Base-by-base conservation (phyloP, 257 asterid species). In the Prunella vulgaris region DNA sequence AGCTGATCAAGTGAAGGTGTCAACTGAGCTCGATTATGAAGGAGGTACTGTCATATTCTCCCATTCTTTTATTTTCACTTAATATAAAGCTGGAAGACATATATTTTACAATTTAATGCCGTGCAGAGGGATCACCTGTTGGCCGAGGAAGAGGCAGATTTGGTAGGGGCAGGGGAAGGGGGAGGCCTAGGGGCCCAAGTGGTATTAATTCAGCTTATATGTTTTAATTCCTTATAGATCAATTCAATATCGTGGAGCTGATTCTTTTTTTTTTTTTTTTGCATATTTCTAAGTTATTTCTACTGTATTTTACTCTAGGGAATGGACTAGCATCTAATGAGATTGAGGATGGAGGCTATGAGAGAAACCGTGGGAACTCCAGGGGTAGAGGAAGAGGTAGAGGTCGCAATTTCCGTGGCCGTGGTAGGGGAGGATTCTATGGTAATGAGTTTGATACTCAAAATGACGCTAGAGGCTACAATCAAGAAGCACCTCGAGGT, bases 101-200 rank as follows among this genome's bases (percentile, higher is more conserved):
- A 38, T 67, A 33, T 71, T 59, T 70, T 71, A 13, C 69, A 7
- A 73, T 52, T 60, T 60, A 44, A 13, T 44, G 7, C 53, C 63
- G 4, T 77, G 63, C 27, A 87, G 97, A 88, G 77, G 90, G 97
- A 61, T 92, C 95, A 24, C 98, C 96, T 56, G 66, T 72, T 53
- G 86, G 82, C 70, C 82, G 92, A 69, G 89, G 96, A 71, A 85
- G 98, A 79, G 97, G 98, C 69, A 87, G 88, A 27, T 83, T 78
- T 76, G 94, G 93, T 68, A 81, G 97, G 76, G 96, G 97, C 68
- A 79, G 98, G 69, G 97, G 97, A 63, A 79, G 98, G 71, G 97
- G 98, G 60, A 82, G 98, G 79, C 69, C 83, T 53, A 84, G 97
- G 83, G 92, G 76, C 25, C 74, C 76, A 56, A 44, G 79, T 40